Percentiles rank a stretch among this genome's conserved stretches.
phyloP scores from a whole-genome alignment of 345 rosid species.

The Cochlearia excelsa region DNA sequence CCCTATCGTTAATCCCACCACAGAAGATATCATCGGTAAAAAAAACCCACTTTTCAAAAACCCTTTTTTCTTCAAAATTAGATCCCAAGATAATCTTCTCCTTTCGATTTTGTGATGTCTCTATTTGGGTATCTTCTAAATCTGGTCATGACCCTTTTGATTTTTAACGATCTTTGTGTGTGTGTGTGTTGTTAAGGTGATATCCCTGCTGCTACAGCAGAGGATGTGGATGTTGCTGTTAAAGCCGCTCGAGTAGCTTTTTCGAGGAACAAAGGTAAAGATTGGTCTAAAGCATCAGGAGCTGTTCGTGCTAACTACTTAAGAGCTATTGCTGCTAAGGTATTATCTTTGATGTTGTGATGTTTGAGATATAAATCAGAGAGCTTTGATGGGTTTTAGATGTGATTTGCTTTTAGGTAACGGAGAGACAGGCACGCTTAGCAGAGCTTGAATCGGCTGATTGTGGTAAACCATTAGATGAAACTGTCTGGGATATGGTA shows the following conservation, averaged over 20 bases:
- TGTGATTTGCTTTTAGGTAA: slow-evolving; percentile 44
- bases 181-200: slow-evolving; percentile 45
- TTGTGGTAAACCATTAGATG: slow-evolving; percentile 88
- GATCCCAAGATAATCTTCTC: no score
- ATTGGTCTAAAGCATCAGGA: slow-evolving; percentile 80
- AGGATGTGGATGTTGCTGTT: slow-evolving; percentile 93
- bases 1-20: slow-evolving; percentile 71
- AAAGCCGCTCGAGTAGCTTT: slow-evolving; percentile 79
- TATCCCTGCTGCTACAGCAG: slow-evolving; percentile 83
- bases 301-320: slow-evolving; percentile 80
- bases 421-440: slow-evolving; percentile 61
- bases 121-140: no score
- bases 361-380: background rate
- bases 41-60: background rate
- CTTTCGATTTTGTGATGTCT: background rate
- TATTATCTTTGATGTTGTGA: slow-evolving; percentile 19
- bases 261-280: slow-evolving; percentile 66
- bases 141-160: no score
- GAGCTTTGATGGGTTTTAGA: no score
- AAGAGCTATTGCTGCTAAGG: slow-evolving; percentile 98
- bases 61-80: background rate
- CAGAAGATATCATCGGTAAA: slow-evolving; percentile 67
- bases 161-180: background rate
- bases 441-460: slow-evolving; percentile 85
- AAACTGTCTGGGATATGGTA: slow-evolving; percentile 92